Base-by-base conservation (phyloP, 345 rosid species). In the Punica granatum region DNA sequence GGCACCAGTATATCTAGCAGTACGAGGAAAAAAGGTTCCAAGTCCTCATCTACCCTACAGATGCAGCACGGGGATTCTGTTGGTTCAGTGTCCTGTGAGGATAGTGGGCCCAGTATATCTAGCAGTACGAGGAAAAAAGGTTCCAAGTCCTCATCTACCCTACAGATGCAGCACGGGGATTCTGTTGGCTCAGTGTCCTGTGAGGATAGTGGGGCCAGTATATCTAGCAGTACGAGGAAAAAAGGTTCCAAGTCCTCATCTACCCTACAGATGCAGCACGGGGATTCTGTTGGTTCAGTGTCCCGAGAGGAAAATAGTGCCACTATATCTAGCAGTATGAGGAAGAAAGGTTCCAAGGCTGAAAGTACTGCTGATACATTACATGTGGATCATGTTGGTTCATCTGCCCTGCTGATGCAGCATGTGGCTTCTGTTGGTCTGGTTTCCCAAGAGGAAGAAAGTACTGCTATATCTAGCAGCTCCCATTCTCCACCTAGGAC, bases 151-250 rank as follows among this genome's bases (percentile, higher is more conserved):
- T 25, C 60, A 25, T 54, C 60, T 7, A 0, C 31, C 31, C 31
- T 23, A 26, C 12, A 8, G 60, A 25, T 83, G 73, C 77, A 76
- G 43, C 80, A 71, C n/a, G 67, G 72, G 63, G 77, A 79, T 72
- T 67, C 72, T 69, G 67, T 67, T 56, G 85, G 74, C 77, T 83
- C 87, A 37, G 77, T 49, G 58, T 83, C 80, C 67, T 66, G 74
- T 34, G 73, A 75, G 73, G 78, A 71, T 75, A 76, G 76, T 68
- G 71, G 72, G 42, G 79, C 61, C 68, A 71, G 70, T 58, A 71
- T 65, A 10, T 72, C 79, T 60, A 79, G 74, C 63, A 63, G 49
- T 63, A 56, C 4, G 33, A 56, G 7, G 34, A 56, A 56, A 18
- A 26, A 26, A 56, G 18, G 19, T 56, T 56, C 33, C 21, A 30